Conservation (phyloP, 352 stramenopile species). For the Globisporangium sylvaticum region DNA sequence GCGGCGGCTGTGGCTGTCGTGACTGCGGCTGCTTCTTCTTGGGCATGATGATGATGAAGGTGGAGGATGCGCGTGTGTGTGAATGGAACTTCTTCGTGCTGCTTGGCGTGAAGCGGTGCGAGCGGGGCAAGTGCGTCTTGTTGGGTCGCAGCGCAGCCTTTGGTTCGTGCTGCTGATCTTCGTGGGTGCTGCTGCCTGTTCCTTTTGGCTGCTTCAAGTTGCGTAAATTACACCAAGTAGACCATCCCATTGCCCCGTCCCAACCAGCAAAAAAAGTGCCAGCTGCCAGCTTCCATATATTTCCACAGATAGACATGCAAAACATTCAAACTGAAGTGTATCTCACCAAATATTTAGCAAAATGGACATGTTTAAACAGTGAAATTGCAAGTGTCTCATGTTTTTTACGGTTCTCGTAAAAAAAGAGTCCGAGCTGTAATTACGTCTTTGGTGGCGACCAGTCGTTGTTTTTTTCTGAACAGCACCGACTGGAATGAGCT, state of each 20-base stretch:
- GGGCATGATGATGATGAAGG: neutral
- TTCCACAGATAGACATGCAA: neutral
- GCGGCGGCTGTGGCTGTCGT: neutral
- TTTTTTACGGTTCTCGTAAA: neutral
- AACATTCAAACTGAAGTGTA: neutral
- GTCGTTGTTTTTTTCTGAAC: conserved; percentile 21
- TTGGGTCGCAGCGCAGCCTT: neutral
- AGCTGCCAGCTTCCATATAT: neutral
- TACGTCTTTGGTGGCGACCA: conserved; percentile 19
- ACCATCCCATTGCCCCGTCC: neutral
- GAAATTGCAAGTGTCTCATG: neutral
- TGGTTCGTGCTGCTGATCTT: neutral
- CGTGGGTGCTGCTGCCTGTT: neutral
- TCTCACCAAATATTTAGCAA: too few relatives aligned
- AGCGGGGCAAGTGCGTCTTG: neutral
- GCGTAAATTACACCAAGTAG: conserved; percentile 6
- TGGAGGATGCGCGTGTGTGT: neutral
- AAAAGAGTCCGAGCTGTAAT: conserved; percentile 8
- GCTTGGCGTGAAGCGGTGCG: neutral
- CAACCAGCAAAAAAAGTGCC: neutral
- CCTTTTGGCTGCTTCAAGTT: conserved; percentile 3
- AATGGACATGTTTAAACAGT: too few relatives aligned
- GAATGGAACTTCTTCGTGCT: neutral
- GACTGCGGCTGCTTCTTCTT: neutral
- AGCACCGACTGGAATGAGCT: neutral